These are phyloP conservation scores for Polychaeton citri DNA, from an alignment of 2,329 filamentous ascomycete genomes.

Conservation along the genomic window DNA sequence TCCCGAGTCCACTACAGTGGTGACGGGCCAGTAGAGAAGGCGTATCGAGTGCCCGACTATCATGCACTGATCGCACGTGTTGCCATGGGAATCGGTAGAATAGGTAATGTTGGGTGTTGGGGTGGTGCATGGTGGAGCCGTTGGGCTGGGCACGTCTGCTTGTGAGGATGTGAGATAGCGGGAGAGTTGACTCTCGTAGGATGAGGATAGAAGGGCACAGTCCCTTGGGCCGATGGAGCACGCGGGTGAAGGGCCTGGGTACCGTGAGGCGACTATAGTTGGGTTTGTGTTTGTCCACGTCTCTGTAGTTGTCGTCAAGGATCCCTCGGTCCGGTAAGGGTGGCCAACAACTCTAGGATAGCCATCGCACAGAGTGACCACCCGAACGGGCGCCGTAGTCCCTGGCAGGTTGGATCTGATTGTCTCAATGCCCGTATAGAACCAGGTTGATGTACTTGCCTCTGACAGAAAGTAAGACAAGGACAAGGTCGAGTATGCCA, in stretches of 20 bases:
- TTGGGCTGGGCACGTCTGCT: neutral
- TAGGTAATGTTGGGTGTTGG: constrained; percentile 4
- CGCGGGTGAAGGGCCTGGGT: constrained; percentile 4
- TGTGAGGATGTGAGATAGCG: neutral
- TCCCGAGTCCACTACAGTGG: constrained; percentile 2
- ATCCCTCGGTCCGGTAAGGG: neutral
- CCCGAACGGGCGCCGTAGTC: neutral
- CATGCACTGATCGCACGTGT: constrained; percentile 4
- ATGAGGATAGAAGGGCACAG: constrained; percentile 3
- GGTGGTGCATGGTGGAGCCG: constrained; percentile 6
- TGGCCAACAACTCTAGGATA: constrained; percentile 7
- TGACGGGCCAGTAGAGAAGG: constrained; percentile 13
- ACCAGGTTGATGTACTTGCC: neutral
- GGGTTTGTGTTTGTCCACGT: constrained; percentile 4
- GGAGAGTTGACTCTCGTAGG: constrained; percentile 2
- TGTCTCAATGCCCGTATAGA: neutral
- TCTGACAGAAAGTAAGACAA: neutral
- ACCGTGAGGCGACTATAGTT: constrained; percentile 1
- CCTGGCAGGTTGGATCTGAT: neutral
- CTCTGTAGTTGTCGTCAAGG: constrained; percentile 1
- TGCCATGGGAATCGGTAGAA: constrained; percentile 1
- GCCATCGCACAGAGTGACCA: constrained; percentile 11
- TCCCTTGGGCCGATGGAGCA: constrained; percentile 4
- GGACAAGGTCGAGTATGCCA: neutral
- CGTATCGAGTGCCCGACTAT: constrained; percentile 6